Percentiles rank a stretch among this genome's conserved stretches.
These are phyloP conservation scores for Delonix regia DNA, from an alignment of 306 rosid genomes.

Conservation along the genomic window DNA sequence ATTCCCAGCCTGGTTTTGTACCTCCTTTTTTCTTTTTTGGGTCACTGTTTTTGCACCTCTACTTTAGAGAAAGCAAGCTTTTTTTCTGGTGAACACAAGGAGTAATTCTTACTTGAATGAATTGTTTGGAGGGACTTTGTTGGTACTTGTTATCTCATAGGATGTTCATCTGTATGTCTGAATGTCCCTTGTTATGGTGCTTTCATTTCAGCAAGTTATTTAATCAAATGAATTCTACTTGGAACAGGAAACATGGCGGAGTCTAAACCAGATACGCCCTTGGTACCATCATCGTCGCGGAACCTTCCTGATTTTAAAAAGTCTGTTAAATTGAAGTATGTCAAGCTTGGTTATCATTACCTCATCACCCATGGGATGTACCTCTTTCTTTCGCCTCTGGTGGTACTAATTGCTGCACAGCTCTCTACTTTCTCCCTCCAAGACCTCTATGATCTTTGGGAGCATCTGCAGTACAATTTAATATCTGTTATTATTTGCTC, in stretches of 20 bases:
- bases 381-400: slow-evolving; percentile 72
- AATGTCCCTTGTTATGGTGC: neutral
- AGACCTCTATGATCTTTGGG: slow-evolving; percentile 77
- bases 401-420: slow-evolving; percentile 69
- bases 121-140: neutral
- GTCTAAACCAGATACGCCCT: slow-evolving; percentile 54
- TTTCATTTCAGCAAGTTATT: neutral
- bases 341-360: slow-evolving; percentile 86
- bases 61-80: neutral
- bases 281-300: slow-evolving; percentile 53
- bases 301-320: slow-evolving; percentile 81
- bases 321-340: slow-evolving; percentile 78
- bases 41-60: neutral
- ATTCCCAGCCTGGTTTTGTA: neutral
- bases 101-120: neutral
- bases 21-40: too few species aligned
- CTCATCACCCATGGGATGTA: slow-evolving; percentile 86
- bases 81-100: neutral
- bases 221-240: slow-evolving; percentile 17
- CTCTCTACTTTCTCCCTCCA: slow-evolving; percentile 67
- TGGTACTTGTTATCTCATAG: neutral
- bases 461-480: slow-evolving; percentile 71
- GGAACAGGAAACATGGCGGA: slow-evolving; percentile 64
- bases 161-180: neutral
- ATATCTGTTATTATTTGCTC: slow-evolving; percentile 72